Evolutionary conservation across 1,284 basidiomycete species (phyloP).

Genomic region (Cystobasidiaceae sp.): DNA sequence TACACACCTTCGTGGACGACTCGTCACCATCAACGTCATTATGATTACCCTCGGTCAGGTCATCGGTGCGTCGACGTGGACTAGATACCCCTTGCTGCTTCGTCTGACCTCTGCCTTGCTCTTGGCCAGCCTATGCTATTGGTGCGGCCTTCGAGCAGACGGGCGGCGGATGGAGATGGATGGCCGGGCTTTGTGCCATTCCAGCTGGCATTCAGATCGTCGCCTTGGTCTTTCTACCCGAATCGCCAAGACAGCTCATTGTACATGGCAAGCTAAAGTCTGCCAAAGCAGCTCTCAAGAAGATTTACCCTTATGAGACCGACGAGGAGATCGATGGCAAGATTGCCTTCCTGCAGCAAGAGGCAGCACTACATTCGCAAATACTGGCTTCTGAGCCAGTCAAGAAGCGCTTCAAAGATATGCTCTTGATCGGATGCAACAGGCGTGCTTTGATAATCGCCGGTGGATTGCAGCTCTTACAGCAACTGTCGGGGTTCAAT

Average conservation of each 20-base stretch:
- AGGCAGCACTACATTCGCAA: not conserved
- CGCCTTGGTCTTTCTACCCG: constrained; percentile 19
- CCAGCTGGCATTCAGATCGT: constrained; percentile 29
- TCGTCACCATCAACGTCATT: constrained; percentile 55
- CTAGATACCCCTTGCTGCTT: too few species aligned
- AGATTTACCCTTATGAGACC: constrained; percentile 47
- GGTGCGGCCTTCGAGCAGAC: constrained; percentile 57
- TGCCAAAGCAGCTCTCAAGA: constrained; percentile 56
- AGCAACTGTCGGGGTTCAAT: constrained; percentile 49
- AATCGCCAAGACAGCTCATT: constrained; percentile 26
- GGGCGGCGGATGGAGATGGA: constrained; percentile 69
- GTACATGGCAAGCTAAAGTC: constrained; percentile 50
- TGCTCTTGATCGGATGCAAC: not conserved
- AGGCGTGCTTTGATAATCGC: constrained; percentile 42
- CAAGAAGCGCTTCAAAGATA: not conserved
- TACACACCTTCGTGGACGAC: constrained; percentile 62
- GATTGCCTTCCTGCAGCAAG: constrained; percentile 53
- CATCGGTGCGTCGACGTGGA: too few species aligned
- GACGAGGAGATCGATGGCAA: constrained; percentile 50
- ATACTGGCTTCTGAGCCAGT: too few species aligned
- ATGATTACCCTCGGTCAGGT: constrained; percentile 40
- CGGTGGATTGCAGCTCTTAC: constrained; percentile 34
- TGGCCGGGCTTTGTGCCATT: constrained; percentile 53
- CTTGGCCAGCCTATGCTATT: constrained; percentile 54
- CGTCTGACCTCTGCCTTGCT: constrained; percentile 43